Evolutionary conservation across 148 eudicot genomes (phyloP), one percentile per base, ranked within the genome.

Genomic region (Arctostaphylos glauca): DNA sequence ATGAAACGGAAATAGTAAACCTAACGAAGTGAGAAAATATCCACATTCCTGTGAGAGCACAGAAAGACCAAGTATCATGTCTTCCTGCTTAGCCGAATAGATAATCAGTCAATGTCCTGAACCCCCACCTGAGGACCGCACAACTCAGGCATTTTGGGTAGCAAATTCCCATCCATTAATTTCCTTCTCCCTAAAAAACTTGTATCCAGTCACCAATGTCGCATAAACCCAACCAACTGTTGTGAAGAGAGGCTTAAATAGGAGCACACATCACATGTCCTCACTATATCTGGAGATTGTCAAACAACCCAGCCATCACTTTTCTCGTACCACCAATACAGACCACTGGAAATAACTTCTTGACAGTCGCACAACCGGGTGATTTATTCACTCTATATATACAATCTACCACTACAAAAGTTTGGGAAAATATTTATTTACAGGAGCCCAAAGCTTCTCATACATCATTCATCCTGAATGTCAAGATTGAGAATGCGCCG

Each of bases 401-500:
- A 92, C 90, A 86, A 83, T 62, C 90, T 84, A 78, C 77, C 31
- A 47, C 73, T 64, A 89, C 82, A 84, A 76, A 76, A 80, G 78
- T 79, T 54, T 80, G 78, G 66, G 80, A 77, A 43, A 38, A 71
- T 15, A 66, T 75, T 85, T 86, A 88, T 86, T 88, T 87, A 90
- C 90, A 89, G 82, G 87, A 87, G 84, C 74, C 43, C n/a, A 3
- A 59, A 66, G 73, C 87, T 75, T 88, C 83, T 75, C 77, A 21
- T 47, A 75, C 72, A 79, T 92, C 93, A 91, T 84, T 88, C 92
- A 87, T 94, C 94, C 77, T 87, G 66, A 76, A 86, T 83, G 89
- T 96, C 97, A 64, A 96, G 98, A 81, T 96, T 91, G 87, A 96
- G 99, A 80, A 96, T 94, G 82, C 99, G 95, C 76, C 98, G 92